Evolutionary conservation across 176 grass and related monocot species (phyloP).

Genomic region (Triticum turgidum): DNA sequence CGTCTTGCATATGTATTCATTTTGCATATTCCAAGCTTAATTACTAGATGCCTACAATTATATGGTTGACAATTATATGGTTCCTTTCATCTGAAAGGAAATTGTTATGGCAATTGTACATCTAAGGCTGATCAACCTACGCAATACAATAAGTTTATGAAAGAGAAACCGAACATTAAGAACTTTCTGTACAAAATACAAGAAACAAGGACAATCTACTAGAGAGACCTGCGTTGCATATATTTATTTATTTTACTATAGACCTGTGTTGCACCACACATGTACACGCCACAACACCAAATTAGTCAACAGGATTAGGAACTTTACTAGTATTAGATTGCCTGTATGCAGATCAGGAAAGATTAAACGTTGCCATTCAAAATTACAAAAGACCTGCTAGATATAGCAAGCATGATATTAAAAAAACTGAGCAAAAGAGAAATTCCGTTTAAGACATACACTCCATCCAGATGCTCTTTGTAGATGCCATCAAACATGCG

Average conservation of each 20-base stretch:
- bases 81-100: background rate
- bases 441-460: constrained; percentile 45
- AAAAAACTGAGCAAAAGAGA: background rate
- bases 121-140: background rate
- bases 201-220: background rate
- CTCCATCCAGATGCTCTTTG: constrained; percentile 93
- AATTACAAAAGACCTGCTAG: background rate
- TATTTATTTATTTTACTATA: background rate
- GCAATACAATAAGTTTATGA: background rate
- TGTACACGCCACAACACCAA: background rate
- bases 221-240: background rate
- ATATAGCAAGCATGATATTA: background rate
- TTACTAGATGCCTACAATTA: background rate
- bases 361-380: background rate
- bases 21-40: background rate
- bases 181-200: background rate
- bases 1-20: background rate
- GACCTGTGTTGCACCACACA: constrained; percentile 4
- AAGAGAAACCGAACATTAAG: background rate
- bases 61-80: background rate
- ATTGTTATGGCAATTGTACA: background rate
- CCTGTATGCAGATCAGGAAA: constrained; percentile 1
- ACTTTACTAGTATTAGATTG: background rate
- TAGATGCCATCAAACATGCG: constrained; percentile 94
- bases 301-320: background rate